Evolutionary conservation across 164 flowering plant species (phyloP), one percentile per base, ranked within the genome.

Genomic region (Aristolochia fimbriata): DNA sequence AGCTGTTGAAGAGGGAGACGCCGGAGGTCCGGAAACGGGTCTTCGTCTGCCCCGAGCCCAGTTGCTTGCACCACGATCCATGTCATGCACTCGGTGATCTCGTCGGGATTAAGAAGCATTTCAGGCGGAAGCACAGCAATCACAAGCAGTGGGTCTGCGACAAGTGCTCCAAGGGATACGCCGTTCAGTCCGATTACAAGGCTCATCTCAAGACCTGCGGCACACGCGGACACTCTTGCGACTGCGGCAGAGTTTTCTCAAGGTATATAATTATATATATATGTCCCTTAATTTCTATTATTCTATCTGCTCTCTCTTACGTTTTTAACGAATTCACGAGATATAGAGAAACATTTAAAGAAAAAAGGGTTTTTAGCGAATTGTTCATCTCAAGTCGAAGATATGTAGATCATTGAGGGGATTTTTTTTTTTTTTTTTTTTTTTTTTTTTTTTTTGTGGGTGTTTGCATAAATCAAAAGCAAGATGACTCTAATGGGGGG

Each of bases 191-290:
- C 2, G 98, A 92, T 68, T 92, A 79, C 63, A 92, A 92, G 59
- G 98, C 98, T 21, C 98, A 92, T 71, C 96, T 92, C 70, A 92
- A 92, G 62, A 92, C 98, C 21, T 92, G 98, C 47, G 98, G 98
- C 57, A 89, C 96, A 54, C 64, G 98, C 60, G 98, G 98, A 57
- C 98, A 92, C 70, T 89, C 98, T 57, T 92, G 98, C 46, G 96
- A 92, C 58, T 92, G 98, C 62, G 98, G 98, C 68, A 85, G 96
- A 0, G 96, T 92, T 43, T 92, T 92, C 69, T 92, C 98, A 25
- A 92, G 96, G 98, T 92, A 30, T n/a, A n/a, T n/a, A n/a, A n/a
- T n/a, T n/a, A n/a, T n/a, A n/a, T n/a, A n/a, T n/a, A n/a, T n/a
- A n/a, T n/a, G n/a, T n/a, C n/a, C n/a, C n/a, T n/a, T n/a, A n/a